phyloP scores from a whole-genome alignment of 805 yeast genomes.

The Wickerhamiella brachini region DNA sequence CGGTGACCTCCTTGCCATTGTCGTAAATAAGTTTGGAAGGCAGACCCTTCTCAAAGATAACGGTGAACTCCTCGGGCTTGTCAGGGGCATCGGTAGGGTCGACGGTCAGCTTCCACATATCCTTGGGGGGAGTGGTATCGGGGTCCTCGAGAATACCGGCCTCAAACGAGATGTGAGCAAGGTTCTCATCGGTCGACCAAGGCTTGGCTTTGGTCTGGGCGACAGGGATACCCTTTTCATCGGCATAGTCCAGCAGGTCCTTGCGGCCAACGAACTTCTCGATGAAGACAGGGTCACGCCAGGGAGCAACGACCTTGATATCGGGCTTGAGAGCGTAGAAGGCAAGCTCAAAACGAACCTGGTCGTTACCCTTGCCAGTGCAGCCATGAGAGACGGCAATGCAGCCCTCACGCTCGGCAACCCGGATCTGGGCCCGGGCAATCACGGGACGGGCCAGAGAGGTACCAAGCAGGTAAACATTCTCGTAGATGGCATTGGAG shows the following conservation, averaged over 20 bases:
- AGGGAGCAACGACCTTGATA: constrained; percentile 93
- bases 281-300: constrained; percentile 95
- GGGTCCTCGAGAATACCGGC: constrained; percentile 99
- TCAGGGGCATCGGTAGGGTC: constrained; percentile 95
- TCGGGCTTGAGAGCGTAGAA: constrained; percentile 98
- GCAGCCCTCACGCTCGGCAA: constrained; percentile 95
- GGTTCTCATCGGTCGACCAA: constrained; percentile 98
- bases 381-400: constrained; percentile 98
- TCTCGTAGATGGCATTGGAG: constrained; percentile 94
- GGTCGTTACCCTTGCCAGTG: constrained; percentile 99
- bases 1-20: constrained; percentile 51
- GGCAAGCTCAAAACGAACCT: constrained; percentile 92
- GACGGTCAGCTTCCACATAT: constrained; percentile 97
- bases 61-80: constrained; percentile 75
- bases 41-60: constrained; percentile 72
- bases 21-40: constrained; percentile 67
- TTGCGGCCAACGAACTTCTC: constrained; percentile 96
- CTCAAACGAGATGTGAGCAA: constrained; percentile 98
- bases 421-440: constrained; percentile 95
- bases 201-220: constrained; percentile 98
- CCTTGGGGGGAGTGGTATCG: constrained; percentile 97
- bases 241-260: constrained; percentile 89
- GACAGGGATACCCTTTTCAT: constrained; percentile 81
- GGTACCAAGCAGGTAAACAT: constrained; percentile 91
- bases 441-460: constrained; percentile 98